phyloP scores from a whole-genome alignment of 371 early-diverging fungal genomes.

The Zychaea mexicana region DNA sequence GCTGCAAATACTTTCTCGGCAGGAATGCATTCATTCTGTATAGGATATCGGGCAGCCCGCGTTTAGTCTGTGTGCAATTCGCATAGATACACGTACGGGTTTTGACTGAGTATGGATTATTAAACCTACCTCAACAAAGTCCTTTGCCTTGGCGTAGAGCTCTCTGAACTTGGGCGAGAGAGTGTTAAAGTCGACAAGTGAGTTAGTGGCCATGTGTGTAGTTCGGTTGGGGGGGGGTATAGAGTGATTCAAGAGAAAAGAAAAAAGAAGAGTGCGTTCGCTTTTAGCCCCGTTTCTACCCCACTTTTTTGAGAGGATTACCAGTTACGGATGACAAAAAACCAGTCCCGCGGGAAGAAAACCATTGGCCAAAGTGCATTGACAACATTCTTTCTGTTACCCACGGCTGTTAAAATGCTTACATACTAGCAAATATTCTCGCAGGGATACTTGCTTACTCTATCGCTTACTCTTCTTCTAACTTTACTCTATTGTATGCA shows the following conservation, averaged over 20 bases:
- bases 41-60: too few species aligned
- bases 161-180: constrained; percentile 71
- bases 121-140: constrained; percentile 76
- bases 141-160: constrained; percentile 67
- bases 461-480: neutral
- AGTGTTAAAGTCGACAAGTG: constrained; percentile 37
- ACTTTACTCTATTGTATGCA: neutral
- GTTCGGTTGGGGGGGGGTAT: neutral
- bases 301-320: too few species aligned
- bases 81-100: neutral
- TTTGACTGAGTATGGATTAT: neutral
- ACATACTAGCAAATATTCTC: neutral
- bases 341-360: constrained; percentile 7
- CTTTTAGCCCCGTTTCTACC: neutral
- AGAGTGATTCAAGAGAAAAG: neutral
- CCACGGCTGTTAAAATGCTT: neutral
- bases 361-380: neutral
- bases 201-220: constrained; percentile 42
- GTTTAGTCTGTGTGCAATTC: neutral
- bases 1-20: constrained; percentile 76
- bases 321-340: constrained; percentile 1
- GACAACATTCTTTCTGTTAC: neutral
- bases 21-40: constrained; percentile 92
- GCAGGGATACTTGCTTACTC: neutral
- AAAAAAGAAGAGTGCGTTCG: neutral